Evolutionary conservation across 805 yeast genomes (phyloP).

Genomic region (Saturnispora diversa): DNA sequence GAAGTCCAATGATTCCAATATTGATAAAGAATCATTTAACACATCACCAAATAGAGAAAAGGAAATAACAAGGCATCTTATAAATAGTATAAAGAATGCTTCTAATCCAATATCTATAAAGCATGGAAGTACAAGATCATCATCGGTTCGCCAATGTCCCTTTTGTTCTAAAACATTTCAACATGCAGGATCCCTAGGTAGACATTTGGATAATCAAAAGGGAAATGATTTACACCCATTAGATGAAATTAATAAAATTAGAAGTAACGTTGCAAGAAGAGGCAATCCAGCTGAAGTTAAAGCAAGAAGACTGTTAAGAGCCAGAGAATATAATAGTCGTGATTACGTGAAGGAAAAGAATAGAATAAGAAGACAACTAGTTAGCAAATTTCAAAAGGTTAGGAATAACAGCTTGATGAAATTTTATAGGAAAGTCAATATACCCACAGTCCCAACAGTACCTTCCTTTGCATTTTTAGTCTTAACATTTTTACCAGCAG

Average conservation of each 20-base stretch:
- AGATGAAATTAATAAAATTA: conserved; percentile 36
- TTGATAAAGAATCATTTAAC: neutral
- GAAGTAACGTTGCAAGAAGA: conserved; percentile 44
- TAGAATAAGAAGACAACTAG: conserved; percentile 35
- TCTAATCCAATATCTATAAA: conserved; percentile 2
- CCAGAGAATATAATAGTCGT: conserved; percentile 39
- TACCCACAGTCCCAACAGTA: conserved; percentile 34
- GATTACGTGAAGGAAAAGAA: conserved; percentile 42
- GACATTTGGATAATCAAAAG: conserved; percentile 49
- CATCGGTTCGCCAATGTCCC: conserved; percentile 25
- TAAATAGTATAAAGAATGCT: neutral
- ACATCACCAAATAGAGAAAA: neutral
- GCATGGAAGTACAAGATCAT: neutral
- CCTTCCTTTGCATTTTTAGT: conserved; percentile 46
- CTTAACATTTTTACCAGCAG: conserved; percentile 37
- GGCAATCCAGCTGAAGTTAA: conserved; percentile 39
- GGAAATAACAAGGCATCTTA: neutral
- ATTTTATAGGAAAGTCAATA: conserved; percentile 32
- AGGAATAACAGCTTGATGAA: conserved; percentile 29
- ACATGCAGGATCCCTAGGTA: conserved; percentile 51
- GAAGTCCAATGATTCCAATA: neutral
- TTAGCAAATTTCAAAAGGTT: conserved; percentile 37
- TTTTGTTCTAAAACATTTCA: conserved; percentile 49
- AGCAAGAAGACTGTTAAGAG: conserved; percentile 33
- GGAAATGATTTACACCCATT: conserved; percentile 47